Evolutionary conservation across 192 early-diverging fungal species (phyloP).

Genomic region (Phycomyces nitens): DNA sequence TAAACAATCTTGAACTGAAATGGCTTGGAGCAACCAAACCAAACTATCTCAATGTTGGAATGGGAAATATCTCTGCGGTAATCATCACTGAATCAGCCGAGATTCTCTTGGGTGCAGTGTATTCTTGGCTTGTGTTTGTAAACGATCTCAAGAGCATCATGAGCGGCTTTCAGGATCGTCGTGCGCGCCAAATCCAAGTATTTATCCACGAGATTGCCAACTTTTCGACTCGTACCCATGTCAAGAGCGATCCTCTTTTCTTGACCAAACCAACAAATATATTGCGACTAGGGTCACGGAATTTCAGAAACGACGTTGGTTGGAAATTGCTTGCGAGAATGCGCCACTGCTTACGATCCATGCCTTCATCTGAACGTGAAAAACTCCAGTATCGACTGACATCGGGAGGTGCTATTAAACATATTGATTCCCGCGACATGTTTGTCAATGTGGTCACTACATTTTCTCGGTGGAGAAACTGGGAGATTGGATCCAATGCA

Average conservation of each 20-base stretch:
- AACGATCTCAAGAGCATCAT: conserved; percentile 52
- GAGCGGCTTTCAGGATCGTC: conserved; percentile 42
- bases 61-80: conserved; percentile 45
- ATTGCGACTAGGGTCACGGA: conserved; percentile 56
- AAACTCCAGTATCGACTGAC: conserved; percentile 42
- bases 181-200: conserved; percentile 51
- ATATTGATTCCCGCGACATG: conserved; percentile 40
- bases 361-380: conserved; percentile 33
- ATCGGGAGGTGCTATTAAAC: conserved; percentile 30
- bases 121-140: conserved; percentile 62
- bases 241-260: conserved; percentile 62
- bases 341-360: conserved; percentile 52
- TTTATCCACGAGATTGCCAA: conserved; percentile 53
- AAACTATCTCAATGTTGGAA: conserved; percentile 43
- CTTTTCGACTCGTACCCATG: conserved; percentile 35
- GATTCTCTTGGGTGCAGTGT: conserved; percentile 64
- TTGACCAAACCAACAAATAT: conserved; percentile 61
- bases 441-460: conserved; percentile 40
- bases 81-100: conserved; percentile 70
- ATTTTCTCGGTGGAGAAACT: conserved; percentile 57
- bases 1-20: conserved; percentile 43
- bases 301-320: conserved; percentile 63
- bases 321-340: conserved; percentile 74
- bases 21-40: conserved; percentile 46
- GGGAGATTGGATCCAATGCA: conserved; percentile 56